Percentiles rank a stretch among this genome's conserved stretches.
Evolutionary conservation across 129 eudicot genomes (phyloP).

Genomic region (Kitagawia praeruptora): DNA sequence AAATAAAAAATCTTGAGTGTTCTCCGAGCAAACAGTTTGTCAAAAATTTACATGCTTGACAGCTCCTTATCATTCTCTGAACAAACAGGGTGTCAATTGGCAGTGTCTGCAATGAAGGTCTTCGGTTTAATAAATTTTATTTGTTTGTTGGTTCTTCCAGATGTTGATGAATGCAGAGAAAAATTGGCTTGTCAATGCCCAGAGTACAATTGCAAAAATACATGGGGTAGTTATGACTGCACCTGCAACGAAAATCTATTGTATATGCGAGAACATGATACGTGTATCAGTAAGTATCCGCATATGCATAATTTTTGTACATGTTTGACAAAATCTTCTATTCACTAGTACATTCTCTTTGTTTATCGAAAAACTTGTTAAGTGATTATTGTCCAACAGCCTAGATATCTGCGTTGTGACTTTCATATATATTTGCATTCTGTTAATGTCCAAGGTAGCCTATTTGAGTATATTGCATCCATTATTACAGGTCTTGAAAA

Average conservation of each 20-base stretch:
- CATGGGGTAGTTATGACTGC: conserved; percentile 94
- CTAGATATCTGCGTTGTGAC: neutral
- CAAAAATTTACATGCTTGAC: no score
- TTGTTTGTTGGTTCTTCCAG: conserved; percentile 27
- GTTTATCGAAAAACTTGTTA: neutral
- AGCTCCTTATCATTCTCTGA: neutral
- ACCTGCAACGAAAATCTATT: conserved; percentile 62
- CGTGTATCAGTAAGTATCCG: conserved; percentile 67
- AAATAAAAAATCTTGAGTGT: neutral
- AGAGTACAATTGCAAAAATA: conserved; percentile 77
- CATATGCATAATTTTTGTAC: neutral
- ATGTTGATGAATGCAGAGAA: conserved; percentile 89
- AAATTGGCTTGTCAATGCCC: conserved; percentile 84
- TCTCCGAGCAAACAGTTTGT: neutral
- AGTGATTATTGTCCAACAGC: neutral
- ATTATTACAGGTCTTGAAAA: neutral
- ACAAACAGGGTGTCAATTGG: neutral
- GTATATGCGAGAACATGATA: conserved; percentile 91
- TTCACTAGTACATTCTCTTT: neutral
- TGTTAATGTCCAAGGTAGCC: no score
- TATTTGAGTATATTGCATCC: neutral
- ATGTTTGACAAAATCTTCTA: neutral
- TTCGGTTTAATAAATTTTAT: neutral
- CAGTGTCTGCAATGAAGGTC: neutral
- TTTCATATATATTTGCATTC: neutral